Conservation (phyloP, 192 early-diverging fungal genomes). For the Coemansia sp. region DNA sequence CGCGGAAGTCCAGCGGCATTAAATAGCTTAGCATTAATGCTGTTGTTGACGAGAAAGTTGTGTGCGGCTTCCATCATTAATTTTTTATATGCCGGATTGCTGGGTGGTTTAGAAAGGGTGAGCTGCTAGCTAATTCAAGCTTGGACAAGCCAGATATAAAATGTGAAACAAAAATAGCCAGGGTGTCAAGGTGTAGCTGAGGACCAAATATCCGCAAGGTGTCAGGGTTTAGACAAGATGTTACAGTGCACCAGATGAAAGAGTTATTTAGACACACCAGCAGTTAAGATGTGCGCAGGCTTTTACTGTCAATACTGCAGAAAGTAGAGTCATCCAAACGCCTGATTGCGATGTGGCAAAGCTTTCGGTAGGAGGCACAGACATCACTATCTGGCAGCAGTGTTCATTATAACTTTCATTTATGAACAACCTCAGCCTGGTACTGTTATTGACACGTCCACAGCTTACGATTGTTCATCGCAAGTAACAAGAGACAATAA, state of each 20-base stretch:
- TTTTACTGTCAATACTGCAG: constrained; percentile 4
- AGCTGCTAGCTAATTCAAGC: neutral
- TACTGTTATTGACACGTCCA: neutral
- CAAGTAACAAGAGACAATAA: neutral
- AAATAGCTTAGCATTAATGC: constrained; percentile 34
- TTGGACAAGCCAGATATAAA: neutral
- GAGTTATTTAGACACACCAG: neutral
- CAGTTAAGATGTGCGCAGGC: neutral
- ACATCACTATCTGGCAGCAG: neutral
- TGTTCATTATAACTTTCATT: neutral
- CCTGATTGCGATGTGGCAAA: neutral
- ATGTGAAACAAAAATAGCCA: neutral
- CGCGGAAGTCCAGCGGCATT: constrained; percentile 58
- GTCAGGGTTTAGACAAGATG: neutral
- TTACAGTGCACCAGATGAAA: neutral
- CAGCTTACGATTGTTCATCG: neutral
- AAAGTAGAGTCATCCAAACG: neutral
- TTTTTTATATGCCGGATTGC: neutral
- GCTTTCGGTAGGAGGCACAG: neutral
- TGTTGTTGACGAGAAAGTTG: constrained; percentile 32
- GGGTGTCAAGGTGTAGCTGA: neutral
- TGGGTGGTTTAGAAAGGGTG: neutral
- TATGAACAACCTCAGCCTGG: neutral
- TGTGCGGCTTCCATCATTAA: constrained; percentile 29
- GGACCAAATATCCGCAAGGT: neutral